A percentile compares a stretch with the other conserved stretches of the same genome.
Evolutionary conservation across 202 grass and related monocot genomes (phyloP).

Genomic region (Schoenoplectus tabernaemontani): DNA sequence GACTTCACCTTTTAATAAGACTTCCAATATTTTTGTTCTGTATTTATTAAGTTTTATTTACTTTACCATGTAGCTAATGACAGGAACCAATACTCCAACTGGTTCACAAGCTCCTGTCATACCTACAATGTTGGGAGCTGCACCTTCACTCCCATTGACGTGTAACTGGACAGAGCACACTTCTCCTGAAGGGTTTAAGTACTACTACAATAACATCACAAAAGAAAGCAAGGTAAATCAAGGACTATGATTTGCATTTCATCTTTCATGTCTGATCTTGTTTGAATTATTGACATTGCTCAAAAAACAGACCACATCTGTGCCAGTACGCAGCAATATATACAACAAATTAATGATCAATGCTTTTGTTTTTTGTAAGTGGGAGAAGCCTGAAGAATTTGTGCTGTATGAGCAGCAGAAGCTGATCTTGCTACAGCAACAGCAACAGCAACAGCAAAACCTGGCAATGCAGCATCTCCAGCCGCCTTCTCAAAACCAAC

Average conservation of each 20-base stretch:
- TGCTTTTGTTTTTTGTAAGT: constrained; percentile 38
- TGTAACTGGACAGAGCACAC: constrained; percentile 97
- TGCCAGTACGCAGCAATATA: neutral
- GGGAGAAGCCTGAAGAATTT: constrained; percentile 98
- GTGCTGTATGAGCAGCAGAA: constrained; percentile 87
- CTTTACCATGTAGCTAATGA: constrained; percentile 29
- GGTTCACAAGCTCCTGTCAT: constrained; percentile 39
- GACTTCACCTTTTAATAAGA: neutral
- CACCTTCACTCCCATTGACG: constrained; percentile 53
- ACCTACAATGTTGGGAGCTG: constrained; percentile 42
- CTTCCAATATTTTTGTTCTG: neutral
- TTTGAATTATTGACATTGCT: neutral
- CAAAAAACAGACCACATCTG: neutral
- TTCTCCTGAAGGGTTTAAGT: constrained; percentile 94
- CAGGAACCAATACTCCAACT: constrained; percentile 40
- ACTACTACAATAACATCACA: constrained; percentile 87
- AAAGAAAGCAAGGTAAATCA: constrained; percentile 80
- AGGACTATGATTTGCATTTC: constrained; percentile 6
- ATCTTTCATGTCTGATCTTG: neutral
- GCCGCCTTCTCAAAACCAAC: constrained; percentile 52
- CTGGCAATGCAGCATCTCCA: constrained; percentile 70
- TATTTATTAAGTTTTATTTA: neutral
- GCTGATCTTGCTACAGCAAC: constrained; percentile 83
- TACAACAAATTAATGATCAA: neutral
- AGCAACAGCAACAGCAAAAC: constrained; percentile 91